Base-by-base conservation (phyloP, 129 eudicot species). In the Deinandra increscens region DNA sequence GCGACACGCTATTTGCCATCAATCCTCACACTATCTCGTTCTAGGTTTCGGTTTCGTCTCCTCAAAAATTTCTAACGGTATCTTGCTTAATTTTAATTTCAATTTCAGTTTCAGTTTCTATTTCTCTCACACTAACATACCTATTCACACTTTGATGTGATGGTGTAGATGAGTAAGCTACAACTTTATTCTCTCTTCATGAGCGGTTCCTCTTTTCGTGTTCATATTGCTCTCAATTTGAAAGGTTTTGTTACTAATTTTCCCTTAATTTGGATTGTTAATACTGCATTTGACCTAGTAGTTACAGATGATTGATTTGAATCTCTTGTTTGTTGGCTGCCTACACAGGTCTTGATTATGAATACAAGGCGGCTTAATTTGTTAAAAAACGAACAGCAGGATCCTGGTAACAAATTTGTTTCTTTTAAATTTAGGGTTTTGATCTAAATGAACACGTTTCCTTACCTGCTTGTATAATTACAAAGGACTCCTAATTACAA, bases 291-390 rank as follows among this genome's bases (percentile, higher is more conserved):
- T n/a, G 45, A 48, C 11, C 29, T 51, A 18, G 18, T 51, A n/a
- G n/a, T n/a, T 50, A 49, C 39, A 38, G 6, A 69, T 54, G 15
- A 19, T 36, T 69, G 26, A 38, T 70, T 38, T 70, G 26, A 38
- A n/a, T 26, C 5, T 42, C 26, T 50, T 68, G 60, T 68, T 68
- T 46, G 26, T 38, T 53, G 39, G 5, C 34, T 80, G 77, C 2
- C 23, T 53, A 73, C n/a, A n/a, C 84, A 91, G 97, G 97, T 26
- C 73, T 91, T 66, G 84, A 83, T 38, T 91, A 81, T 76, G 97
- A 91, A 71, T 91, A 91, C 75, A 81, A 64, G 78, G 75, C 90
- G 6, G 75, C n/a, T 85, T 64, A 79, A 91, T 75, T 84, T 91
- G 81, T 73, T 85, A 51, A 87, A 77, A 81, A 81, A 79, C 17